Conservation (phyloP, 1,139 yeast genomes). For the Pichia sp. region DNA sequence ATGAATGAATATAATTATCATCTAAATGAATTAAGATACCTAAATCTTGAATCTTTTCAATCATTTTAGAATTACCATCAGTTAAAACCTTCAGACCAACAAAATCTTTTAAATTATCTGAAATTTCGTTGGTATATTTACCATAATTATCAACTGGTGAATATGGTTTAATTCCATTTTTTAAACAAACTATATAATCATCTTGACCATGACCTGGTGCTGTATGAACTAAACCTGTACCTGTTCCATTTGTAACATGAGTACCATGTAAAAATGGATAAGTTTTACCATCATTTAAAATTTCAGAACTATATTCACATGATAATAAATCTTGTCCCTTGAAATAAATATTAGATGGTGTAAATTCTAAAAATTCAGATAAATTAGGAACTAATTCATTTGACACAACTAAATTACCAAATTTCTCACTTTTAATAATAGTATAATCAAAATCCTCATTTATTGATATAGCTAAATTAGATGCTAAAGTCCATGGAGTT, state of each 20-base stretch:
- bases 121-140: constrained; percentile 44
- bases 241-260: constrained; percentile 75
- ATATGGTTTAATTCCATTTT: constrained; percentile 48
- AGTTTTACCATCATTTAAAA: constrained; percentile 25
- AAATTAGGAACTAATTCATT: constrained; percentile 32
- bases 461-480: constrained; percentile 78
- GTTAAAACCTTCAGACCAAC: constrained; percentile 56
- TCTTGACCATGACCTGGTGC: constrained; percentile 99
- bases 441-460: constrained; percentile 56
- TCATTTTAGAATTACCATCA: constrained; percentile 45
- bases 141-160: constrained; percentile 83
- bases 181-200: constrained; percentile 69
- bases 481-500: constrained; percentile 95
- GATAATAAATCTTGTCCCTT: constrained; percentile 44
- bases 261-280: constrained; percentile 70
- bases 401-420: constrained; percentile 47
- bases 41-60: constrained; percentile 38
- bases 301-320: constrained; percentile 50
- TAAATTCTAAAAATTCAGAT: constrained; percentile 6
- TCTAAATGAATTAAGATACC: constrained; percentile 46
- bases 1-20: constrained; percentile 63
- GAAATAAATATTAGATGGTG: constrained; percentile 23
- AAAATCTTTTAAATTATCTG: constrained; percentile 38
- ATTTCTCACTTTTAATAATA: constrained; percentile 33
- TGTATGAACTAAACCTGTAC: constrained; percentile 93